Conservation (phyloP, 306 rosid species). For the Ormosia emarginata region DNA sequence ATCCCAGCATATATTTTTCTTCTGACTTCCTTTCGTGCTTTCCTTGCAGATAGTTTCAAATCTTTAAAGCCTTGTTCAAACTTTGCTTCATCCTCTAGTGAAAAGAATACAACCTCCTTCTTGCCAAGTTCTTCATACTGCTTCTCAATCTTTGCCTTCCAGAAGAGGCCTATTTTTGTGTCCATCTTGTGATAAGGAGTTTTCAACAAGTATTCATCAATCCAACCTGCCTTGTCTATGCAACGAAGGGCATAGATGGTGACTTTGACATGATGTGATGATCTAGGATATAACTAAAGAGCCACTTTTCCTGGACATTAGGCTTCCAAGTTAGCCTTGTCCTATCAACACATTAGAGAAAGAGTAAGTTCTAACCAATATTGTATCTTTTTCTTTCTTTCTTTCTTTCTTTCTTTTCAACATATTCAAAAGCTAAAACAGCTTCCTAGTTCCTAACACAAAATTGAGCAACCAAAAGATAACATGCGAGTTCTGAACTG, state of each 20-base stretch:
- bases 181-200: conserved; percentile 94
- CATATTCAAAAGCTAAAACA: background rate
- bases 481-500: background rate
- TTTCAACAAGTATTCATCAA: conserved; percentile 86
- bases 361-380: conserved; percentile 18
- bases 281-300: conserved; percentile 85
- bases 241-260: conserved; percentile 87
- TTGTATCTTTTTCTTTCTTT: background rate
- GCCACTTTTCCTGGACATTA: conserved; percentile 87
- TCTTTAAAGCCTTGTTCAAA: conserved; percentile 63
- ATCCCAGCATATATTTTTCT: conserved; percentile 43
- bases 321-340: conserved; percentile 88
- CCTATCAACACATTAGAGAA: conserved; percentile 43
- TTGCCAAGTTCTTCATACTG: conserved; percentile 66
- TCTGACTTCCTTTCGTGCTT: conserved; percentile 48
- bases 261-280: conserved; percentile 80
- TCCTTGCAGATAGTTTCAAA: conserved; percentile 57
- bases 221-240: conserved; percentile 92
- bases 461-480: conserved; percentile 10
- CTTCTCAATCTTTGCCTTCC: conserved; percentile 89
- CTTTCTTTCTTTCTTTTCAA: too few relatives aligned
- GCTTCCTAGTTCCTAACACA: background rate
- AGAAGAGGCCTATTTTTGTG: conserved; percentile 77
- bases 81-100: conserved; percentile 65
- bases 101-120: conserved; percentile 62